Conservation (phyloP, 2,329 filamentous ascomycete species). For the Tolypocladium pustulatum region DNA sequence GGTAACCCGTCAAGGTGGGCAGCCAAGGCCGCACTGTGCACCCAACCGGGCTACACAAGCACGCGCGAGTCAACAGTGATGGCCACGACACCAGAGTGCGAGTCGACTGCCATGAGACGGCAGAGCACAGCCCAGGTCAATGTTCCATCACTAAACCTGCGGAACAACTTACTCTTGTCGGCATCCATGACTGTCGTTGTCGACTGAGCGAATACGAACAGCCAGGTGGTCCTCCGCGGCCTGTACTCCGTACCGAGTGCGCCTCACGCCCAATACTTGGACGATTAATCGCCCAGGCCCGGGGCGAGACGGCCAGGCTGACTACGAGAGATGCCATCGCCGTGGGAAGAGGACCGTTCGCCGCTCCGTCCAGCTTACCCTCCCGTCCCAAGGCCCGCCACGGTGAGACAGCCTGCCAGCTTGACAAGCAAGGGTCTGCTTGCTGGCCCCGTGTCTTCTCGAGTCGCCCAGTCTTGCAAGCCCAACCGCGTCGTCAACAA, state of each 20-base stretch:
- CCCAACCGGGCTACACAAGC: background rate
- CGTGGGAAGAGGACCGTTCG: no score
- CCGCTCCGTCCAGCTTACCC: background rate
- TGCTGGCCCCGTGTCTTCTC: background rate
- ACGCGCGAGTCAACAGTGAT: background rate
- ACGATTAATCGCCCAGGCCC: background rate
- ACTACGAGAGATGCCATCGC: no score
- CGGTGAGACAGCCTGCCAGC: background rate
- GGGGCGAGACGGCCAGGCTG: background rate
- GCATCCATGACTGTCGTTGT: no score
- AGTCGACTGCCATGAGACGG: background rate
- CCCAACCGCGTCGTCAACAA: no score
- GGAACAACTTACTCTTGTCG: no score
- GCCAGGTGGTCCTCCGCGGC: background rate
- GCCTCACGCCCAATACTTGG: background rate
- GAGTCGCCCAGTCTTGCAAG: background rate
- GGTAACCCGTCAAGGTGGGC: background rate
- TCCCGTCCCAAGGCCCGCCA: background rate
- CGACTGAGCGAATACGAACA: background rate
- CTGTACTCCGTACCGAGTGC: no score
- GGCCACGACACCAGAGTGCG: background rate
- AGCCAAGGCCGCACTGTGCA: background rate
- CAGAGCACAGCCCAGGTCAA: background rate
- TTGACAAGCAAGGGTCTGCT: background rate
- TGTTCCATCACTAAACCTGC: background rate